Conservation (phyloP, 768 basidiomycete species). For the Dacryopinax spathularia region DNA sequence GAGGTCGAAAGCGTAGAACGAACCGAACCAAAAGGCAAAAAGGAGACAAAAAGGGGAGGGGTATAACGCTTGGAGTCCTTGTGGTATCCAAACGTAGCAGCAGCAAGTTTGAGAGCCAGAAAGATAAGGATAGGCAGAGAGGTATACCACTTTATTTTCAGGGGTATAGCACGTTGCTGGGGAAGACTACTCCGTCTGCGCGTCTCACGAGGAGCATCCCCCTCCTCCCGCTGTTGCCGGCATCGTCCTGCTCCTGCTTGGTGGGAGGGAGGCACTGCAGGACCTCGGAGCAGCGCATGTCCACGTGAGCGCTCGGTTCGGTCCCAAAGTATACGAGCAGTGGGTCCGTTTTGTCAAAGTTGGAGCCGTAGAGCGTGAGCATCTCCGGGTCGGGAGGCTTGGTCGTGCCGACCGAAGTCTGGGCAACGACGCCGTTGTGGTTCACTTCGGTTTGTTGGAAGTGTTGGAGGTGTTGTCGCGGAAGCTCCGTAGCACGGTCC, state of each 20-base stretch:
- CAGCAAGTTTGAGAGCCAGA: too few species aligned
- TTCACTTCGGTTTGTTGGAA: conserved; percentile 43
- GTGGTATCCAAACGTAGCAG: neutral
- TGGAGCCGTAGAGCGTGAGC: conserved; percentile 78
- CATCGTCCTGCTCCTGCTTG: conserved; percentile 43
- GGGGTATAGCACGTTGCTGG: conserved; percentile 44
- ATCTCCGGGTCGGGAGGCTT: conserved; percentile 65
- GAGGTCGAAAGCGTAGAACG: neutral
- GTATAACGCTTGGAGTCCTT: neutral
- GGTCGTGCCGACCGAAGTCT: conserved; percentile 54
- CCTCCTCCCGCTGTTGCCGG: conserved; percentile 39
- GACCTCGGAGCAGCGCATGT: conserved; percentile 68
- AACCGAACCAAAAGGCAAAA: neutral
- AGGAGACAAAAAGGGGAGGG: neutral
- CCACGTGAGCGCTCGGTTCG: conserved; percentile 73
- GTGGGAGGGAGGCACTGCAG: conserved; percentile 27
- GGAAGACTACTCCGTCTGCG: conserved; percentile 70
- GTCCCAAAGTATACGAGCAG: conserved; percentile 75
- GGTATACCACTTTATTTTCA: neutral
- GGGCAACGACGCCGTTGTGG: conserved; percentile 34
- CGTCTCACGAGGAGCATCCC: conserved; percentile 69
- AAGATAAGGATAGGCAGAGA: too few species aligned
- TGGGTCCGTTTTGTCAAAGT: conserved; percentile 72
- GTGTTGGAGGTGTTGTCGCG: conserved; percentile 17
- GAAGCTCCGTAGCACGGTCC: conserved; percentile 70